Percentiles rank a stretch among this genome's conserved stretches.
Conservation (phyloP, 176 grass and related monocot genomes). For the Oryza longistaminata region DNA sequence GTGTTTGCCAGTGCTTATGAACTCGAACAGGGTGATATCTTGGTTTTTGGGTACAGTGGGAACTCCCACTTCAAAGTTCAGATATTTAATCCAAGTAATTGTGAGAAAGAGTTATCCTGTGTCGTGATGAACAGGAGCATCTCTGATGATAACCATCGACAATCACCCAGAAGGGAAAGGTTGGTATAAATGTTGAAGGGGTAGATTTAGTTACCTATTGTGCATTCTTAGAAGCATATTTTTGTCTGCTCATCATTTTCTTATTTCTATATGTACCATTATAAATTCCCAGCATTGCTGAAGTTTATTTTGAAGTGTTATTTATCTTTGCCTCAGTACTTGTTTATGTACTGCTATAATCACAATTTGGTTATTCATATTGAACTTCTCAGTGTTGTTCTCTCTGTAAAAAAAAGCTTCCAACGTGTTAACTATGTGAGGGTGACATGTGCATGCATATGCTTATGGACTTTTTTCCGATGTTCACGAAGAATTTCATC, state of each 20-base stretch:
- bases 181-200: neutral
- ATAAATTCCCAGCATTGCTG: neutral
- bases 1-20: slow-evolving; percentile 33
- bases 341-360: neutral
- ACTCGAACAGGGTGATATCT: slow-evolving; percentile 13
- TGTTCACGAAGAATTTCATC: neutral
- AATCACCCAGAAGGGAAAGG: neutral
- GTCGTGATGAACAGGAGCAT: neutral
- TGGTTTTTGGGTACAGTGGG: slow-evolving; percentile 34
- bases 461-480: neutral
- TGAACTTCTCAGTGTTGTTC: neutral
- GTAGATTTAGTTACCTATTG: no score
- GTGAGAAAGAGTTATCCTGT: slow-evolving; percentile 5
- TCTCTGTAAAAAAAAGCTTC: neutral
- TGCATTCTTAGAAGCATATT: neutral
- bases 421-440: no score
- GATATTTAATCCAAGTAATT: slow-evolving; percentile 41
- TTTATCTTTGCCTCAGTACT: neutral
- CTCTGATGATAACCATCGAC: neutral
- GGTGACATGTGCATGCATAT: no score
- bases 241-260: neutral
- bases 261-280: neutral
- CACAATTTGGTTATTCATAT: slow-evolving; percentile 2
- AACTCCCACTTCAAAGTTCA: slow-evolving; percentile 38
- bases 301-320: neutral